phyloP scores from a whole-genome alignment of 768 basidiomycete species.

The Candolleomyces aberdarensis region DNA sequence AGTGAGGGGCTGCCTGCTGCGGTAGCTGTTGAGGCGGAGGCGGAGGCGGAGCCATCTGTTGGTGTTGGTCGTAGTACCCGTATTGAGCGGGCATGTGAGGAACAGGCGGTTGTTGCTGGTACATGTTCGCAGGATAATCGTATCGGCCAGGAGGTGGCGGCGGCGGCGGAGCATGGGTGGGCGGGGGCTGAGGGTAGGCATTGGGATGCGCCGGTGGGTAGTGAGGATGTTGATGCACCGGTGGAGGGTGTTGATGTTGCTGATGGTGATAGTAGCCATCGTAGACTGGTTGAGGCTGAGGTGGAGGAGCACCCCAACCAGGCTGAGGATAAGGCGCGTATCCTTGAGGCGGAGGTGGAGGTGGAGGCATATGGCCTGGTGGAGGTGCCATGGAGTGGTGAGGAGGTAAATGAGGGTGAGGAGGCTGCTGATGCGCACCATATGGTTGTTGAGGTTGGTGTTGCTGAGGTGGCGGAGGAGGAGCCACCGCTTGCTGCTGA shows the following conservation, averaged over 20 bases:
- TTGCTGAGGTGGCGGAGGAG: slow-evolving; percentile 16
- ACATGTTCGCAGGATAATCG: background rate
- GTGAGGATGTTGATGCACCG: slow-evolving; percentile 8
- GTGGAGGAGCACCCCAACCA: slow-evolving; percentile 21
- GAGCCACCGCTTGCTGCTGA: slow-evolving; percentile 17
- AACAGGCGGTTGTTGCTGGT: slow-evolving; percentile 3
- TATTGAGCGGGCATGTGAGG: slow-evolving; percentile 14
- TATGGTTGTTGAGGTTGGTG: slow-evolving; percentile 18
- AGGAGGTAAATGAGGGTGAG: slow-evolving; percentile 17
- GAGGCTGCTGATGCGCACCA: slow-evolving; percentile 16
- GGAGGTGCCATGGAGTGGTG: slow-evolving; percentile 7
- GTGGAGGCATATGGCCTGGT: slow-evolving; percentile 11
- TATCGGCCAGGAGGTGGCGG: slow-evolving; percentile 13
- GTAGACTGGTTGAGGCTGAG: slow-evolving; percentile 24
- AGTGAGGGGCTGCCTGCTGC: slow-evolving; percentile 10
- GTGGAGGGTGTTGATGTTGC: slow-evolving; percentile 17
- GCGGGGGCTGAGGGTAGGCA: slow-evolving; percentile 10
- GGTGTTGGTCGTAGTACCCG: slow-evolving; percentile 26
- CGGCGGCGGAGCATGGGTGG: slow-evolving; percentile 1
- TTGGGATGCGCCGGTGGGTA: slow-evolving; percentile 9
- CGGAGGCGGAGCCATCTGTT: slow-evolving; percentile 16
- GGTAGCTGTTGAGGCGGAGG: slow-evolving; percentile 23
- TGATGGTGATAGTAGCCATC: slow-evolving; percentile 29
- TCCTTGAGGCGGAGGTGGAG: slow-evolving; percentile 21
- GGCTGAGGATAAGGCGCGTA: slow-evolving; percentile 21